These are phyloP conservation scores for Naganishia antarctica DNA, from an alignment of 768 basidiomycete species.

Conservation along the genomic window DNA sequence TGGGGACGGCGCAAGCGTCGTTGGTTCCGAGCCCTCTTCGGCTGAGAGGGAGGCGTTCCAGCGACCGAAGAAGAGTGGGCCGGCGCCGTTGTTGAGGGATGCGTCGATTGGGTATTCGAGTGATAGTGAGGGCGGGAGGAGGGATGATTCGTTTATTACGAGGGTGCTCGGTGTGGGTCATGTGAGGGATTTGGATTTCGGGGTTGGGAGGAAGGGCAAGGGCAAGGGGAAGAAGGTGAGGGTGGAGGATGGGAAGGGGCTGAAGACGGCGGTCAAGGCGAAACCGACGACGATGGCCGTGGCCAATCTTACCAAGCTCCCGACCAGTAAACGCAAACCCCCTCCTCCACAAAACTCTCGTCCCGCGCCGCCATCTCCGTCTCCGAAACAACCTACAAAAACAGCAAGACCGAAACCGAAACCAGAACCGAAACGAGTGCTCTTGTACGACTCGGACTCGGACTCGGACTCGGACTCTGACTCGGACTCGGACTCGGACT, in stretches of 20 bases:
- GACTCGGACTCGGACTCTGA: too few relatives aligned
- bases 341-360: too few relatives aligned
- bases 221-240: neutral
- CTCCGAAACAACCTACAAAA: too few relatives aligned
- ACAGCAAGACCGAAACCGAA: too few relatives aligned
- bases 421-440: too few relatives aligned
- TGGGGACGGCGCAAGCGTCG: neutral
- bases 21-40: neutral
- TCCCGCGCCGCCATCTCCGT: too few relatives aligned
- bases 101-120: conserved; percentile 4
- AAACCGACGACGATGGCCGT: neutral
- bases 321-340: neutral
- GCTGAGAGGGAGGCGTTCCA: too few relatives aligned
- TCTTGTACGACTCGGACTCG: too few relatives aligned
- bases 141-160: conserved; percentile 24
- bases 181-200: too few relatives aligned
- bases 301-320: neutral
- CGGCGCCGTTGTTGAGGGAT: neutral
- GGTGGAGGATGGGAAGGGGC: neutral
- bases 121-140: neutral
- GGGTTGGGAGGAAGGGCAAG: neutral
- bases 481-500: too few relatives aligned
- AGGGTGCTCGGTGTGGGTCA: too few relatives aligned
- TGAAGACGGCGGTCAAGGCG: neutral
- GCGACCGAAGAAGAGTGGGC: neutral